Evolutionary conservation across 805 yeast species (phyloP), one percentile per base, ranked within the genome.

Genomic region (Jamesozyma piceae): DNA sequence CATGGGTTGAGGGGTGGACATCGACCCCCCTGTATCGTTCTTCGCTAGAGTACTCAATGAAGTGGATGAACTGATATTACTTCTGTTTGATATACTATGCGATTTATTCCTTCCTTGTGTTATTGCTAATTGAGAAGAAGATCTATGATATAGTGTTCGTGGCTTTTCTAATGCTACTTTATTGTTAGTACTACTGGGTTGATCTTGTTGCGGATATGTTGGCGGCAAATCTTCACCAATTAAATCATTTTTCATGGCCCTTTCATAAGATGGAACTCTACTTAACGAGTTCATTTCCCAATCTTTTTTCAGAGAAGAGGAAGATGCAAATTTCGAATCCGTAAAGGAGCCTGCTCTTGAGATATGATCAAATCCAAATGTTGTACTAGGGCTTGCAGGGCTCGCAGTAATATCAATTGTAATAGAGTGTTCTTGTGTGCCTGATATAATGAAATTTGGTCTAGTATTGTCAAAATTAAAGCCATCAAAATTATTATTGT

Each of bases 181-280:
- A 13, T 17, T 6, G 21, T 5, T 32, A 9, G 8, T 14, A 6
- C 21, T 32, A 6, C 13, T 18, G 13, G 4, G 14, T 15, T 35
- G 35, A 8, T 29, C 31, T 22, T 38, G 39, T 3, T 26, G 31
- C 4, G 58, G 60, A 59, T 87, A 88, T 2, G 74, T 73, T 0
- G 97, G 97, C 2, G 95, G 80, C 21, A 81, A 63, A 41, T 74
- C 77, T 18, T 67, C 73, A 3, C 67, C 72, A 10, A 71, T 62
- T 5, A 63, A 65, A 37, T 72, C 78, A 18, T 44, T 33, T 52
- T 74, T 75, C 60, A 88, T 63, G 0, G 97, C 97, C 27, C 83
- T 80, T 6, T 72, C 73, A 62, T 90, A 90, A 0, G 95, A 78
- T 0, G 97, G 97, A 5, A 90, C 95, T 38, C 77, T 67, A 18